phyloP scores from a whole-genome alignment of 1,284 basidiomycete genomes.

The Trichosporon sp. region DNA sequence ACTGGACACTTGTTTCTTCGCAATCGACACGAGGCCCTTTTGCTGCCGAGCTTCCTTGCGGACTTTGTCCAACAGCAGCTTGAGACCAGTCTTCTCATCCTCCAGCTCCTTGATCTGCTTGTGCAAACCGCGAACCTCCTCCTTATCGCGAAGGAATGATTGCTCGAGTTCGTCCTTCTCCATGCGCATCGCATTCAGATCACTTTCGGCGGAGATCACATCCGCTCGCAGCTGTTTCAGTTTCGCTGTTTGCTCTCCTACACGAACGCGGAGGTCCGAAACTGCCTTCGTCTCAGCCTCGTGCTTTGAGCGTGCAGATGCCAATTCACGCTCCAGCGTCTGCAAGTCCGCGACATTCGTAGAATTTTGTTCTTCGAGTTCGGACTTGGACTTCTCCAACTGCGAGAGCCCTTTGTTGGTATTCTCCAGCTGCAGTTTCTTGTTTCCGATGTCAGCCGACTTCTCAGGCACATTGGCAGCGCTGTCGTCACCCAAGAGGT shows the following conservation, averaged over 20 bases:
- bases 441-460: conserved; percentile 75
- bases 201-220: conserved; percentile 86
- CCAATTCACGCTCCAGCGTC: conserved; percentile 56
- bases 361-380: conserved; percentile 57
- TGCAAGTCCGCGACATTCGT: conserved; percentile 66
- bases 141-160: conserved; percentile 84
- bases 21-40: conserved; percentile 90
- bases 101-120: conserved; percentile 81
- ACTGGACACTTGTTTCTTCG: conserved; percentile 86
- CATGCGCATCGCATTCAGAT: conserved; percentile 81
- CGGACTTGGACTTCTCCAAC: conserved; percentile 47
- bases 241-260: conserved; percentile 70
- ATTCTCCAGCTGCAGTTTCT: conserved; percentile 79
- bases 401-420: conserved; percentile 62
- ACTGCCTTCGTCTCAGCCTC: conserved; percentile 81
- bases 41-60: conserved; percentile 95
- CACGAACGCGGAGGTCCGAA: conserved; percentile 71
- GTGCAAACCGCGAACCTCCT: conserved; percentile 86
- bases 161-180: conserved; percentile 95
- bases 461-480: conserved; percentile 51
- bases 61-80: conserved; percentile 78
- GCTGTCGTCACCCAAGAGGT: conserved; percentile 54
- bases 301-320: conserved; percentile 65
- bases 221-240: conserved; percentile 77
- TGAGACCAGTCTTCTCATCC: conserved; percentile 71